Evolutionary conservation across 1,284 basidiomycete species (phyloP).

Genomic region (Coriolopsis trogii): DNA sequence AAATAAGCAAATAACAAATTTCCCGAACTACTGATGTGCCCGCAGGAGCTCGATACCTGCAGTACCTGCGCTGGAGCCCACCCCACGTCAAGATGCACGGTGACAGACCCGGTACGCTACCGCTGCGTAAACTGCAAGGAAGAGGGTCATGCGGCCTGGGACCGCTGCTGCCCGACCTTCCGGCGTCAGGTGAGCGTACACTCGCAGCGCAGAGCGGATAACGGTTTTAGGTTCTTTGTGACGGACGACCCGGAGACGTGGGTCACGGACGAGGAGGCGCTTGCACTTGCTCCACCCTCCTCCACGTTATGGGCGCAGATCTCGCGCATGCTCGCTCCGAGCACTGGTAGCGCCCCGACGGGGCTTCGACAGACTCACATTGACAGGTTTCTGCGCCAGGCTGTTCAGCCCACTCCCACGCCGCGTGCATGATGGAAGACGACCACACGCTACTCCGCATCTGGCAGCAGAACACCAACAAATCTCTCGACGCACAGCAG

Average conservation of each 20-base stretch:
- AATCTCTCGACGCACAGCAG: conserved; percentile 27
- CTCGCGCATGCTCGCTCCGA: too few relatives aligned
- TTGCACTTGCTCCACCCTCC: not conserved
- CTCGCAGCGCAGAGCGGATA: not conserved
- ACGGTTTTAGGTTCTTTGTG: conserved; percentile 12
- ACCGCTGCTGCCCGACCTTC: conserved; percentile 14
- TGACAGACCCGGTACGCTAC: not conserved
- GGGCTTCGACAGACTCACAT: not conserved
- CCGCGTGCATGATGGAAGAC: not conserved
- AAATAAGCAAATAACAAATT: too few relatives aligned
- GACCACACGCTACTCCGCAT: conserved; percentile 11
- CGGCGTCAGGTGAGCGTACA: not conserved
- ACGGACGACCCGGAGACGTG: conserved; percentile 11
- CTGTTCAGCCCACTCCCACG: not conserved
- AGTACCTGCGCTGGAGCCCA: conserved; percentile 29
- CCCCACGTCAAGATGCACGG: conserved; percentile 9
- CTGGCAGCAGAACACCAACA: conserved; percentile 35
- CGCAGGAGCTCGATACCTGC: conserved; percentile 21
- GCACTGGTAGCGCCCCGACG: not conserved
- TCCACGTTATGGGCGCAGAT: too few relatives aligned
- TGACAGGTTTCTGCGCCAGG: not conserved
- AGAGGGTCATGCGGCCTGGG: conserved; percentile 17
- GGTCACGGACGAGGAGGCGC: conserved; percentile 4
- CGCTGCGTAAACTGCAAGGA: conserved; percentile 18
- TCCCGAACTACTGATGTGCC: too few relatives aligned